Conservation (phyloP, 257 asterid genomes). For the Solanum sejunctum region DNA sequence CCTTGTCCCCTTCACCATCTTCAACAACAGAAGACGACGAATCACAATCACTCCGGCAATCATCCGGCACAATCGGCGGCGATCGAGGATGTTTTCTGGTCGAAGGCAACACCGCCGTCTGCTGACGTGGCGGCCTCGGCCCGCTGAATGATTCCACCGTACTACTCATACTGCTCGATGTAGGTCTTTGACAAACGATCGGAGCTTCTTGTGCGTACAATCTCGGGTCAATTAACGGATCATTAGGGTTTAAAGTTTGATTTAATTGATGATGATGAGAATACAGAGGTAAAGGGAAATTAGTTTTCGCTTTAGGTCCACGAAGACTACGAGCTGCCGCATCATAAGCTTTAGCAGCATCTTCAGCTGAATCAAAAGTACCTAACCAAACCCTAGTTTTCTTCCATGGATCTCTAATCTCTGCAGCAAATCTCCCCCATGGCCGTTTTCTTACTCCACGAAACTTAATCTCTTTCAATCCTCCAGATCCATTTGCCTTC, state of each 20-base stretch:
- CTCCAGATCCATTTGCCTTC: not conserved
- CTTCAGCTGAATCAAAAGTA: slow-evolving; percentile 12
- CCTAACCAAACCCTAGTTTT: slow-evolving; percentile 13
- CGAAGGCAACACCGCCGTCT: slow-evolving; percentile 3
- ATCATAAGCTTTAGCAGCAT: slow-evolving; percentile 13
- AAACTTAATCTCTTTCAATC: not conserved
- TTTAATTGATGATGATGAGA: not conserved
- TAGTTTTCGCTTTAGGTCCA: slow-evolving; percentile 10
- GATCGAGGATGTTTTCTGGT: slow-evolving; percentile 25
- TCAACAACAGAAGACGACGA: slow-evolving; percentile 62
- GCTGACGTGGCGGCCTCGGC: slow-evolving; percentile 26
- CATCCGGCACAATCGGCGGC: slow-evolving; percentile 37
- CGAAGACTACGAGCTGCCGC: slow-evolving; percentile 4
- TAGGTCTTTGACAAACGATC: slow-evolving; percentile 34
- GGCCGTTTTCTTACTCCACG: slow-evolving; percentile 4
- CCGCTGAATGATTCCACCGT: slow-evolving; percentile 70
- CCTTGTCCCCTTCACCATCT: slow-evolving; percentile 16
- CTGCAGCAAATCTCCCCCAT: slow-evolving; percentile 4
- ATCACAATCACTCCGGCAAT: slow-evolving; percentile 52
- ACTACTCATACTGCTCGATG: slow-evolving; percentile 65
- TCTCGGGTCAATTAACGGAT: slow-evolving; percentile 26
- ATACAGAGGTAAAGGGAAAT: slow-evolving; percentile 1
- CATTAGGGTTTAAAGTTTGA: slow-evolving; percentile 12
- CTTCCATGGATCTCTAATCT: slow-evolving; percentile 12
- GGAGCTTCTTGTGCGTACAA: slow-evolving; percentile 15